phyloP scores from a whole-genome alignment of 106 monocot genomes.

The Dendrobium huoshanense region DNA sequence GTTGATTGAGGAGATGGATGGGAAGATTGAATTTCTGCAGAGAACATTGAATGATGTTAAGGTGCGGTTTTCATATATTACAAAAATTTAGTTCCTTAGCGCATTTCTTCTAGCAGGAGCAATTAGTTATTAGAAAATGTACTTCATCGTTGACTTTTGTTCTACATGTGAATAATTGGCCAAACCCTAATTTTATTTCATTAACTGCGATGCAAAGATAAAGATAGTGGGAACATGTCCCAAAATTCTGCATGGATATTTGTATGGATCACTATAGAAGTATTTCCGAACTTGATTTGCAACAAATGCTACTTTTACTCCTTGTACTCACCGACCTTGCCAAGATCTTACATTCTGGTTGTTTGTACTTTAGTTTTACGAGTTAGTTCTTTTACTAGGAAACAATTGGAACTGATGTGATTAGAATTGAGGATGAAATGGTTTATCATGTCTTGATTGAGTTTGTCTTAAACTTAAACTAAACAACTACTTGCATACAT shows the following conservation, averaged over 20 bases:
- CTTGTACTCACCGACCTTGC: background rate
- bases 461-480: background rate
- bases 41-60: constrained; percentile 29
- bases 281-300: background rate
- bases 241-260: background rate
- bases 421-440: background rate
- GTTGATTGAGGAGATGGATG: constrained; percentile 46
- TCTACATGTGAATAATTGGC: background rate
- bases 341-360: background rate
- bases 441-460: background rate
- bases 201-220: background rate
- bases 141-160: background rate
- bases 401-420: background rate
- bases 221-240: background rate
- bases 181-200: background rate
- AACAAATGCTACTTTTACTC: background rate
- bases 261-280: background rate
- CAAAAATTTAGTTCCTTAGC: background rate
- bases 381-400: background rate
- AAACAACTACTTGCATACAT: background rate
- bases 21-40: constrained; percentile 36
- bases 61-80: constrained; percentile 24
- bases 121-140: background rate
- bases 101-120: background rate
- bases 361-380: background rate